phyloP scores from a whole-genome alignment of 768 basidiomycete species.

The Omphalotus guepiniiformis region DNA sequence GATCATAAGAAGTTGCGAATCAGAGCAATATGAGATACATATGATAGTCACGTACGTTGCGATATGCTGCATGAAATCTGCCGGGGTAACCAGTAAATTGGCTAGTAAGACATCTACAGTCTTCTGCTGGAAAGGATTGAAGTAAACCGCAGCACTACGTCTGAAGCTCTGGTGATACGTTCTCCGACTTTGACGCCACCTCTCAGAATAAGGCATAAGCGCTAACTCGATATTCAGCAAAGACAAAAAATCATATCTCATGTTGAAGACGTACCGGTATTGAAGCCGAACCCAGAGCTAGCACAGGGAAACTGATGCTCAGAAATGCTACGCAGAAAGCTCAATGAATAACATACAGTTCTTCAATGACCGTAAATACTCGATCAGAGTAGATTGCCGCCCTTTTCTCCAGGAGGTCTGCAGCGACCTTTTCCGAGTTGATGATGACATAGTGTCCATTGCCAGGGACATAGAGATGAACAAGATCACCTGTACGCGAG shows the following conservation, averaged over 20 bases:
- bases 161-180: slow-evolving; percentile 33
- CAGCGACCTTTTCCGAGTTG: slow-evolving; percentile 21
- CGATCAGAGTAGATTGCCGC: slow-evolving; percentile 21
- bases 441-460: slow-evolving; percentile 23
- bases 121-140: slow-evolving; percentile 26
- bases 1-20: background rate
- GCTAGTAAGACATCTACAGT: slow-evolving; percentile 27
- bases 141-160: slow-evolving; percentile 23
- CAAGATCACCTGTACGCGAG: slow-evolving; percentile 13
- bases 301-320: too few species aligned
- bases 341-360: slow-evolving; percentile 13
- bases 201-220: slow-evolving; percentile 29
- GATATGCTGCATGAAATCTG: slow-evolving; percentile 20
- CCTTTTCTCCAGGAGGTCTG: slow-evolving; percentile 19
- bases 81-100: slow-evolving; percentile 24
- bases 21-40: background rate
- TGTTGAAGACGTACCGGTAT: too few species aligned
- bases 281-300: background rate
- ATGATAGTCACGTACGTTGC: slow-evolving; percentile 3
- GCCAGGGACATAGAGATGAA: slow-evolving; percentile 19
- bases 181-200: slow-evolving; percentile 34
- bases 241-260: slow-evolving; percentile 41
- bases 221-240: slow-evolving; percentile 31
- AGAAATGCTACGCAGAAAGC: background rate
- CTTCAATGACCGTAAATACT: slow-evolving; percentile 10